Evolutionary conservation across 306 rosid genomes (phyloP).

Genomic region (Malus asiatica): DNA sequence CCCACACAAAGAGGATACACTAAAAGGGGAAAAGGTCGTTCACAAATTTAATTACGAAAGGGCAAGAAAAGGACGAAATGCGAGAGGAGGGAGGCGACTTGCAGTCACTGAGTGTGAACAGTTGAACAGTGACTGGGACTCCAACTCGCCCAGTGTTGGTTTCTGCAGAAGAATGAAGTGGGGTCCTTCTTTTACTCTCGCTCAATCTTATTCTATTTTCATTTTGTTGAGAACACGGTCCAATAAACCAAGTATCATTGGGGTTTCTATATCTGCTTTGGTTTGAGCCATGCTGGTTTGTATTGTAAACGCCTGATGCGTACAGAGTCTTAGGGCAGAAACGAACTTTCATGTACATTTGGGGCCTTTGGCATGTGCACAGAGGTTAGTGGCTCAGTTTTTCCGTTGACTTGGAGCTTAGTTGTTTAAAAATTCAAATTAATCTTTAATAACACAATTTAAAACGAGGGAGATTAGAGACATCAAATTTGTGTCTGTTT

Average conservation of each 20-base stretch:
- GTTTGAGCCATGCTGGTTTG: not conserved
- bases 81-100: not conserved
- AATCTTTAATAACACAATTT: not conserved
- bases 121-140: not conserved
- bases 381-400: not conserved
- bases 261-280: not conserved
- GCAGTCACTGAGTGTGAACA: not conserved
- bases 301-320: too few relatives aligned
- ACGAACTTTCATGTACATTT: not conserved
- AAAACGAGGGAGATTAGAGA: not conserved
- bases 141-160: constrained; percentile 2
- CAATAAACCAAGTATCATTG: too few relatives aligned
- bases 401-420: not conserved
- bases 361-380: not conserved
- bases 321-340: too few relatives aligned
- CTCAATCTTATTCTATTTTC: constrained; percentile 25
- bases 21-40: not conserved
- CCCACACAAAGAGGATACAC: not conserved
- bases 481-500: not conserved
- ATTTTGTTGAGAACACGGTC: too few relatives aligned
- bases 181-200: constrained; percentile 30
- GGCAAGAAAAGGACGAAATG: not conserved
- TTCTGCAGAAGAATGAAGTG: constrained; percentile 47
- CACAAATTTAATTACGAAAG: not conserved
- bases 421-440: not conserved